Evolutionary conservation across 1,139 yeast species (phyloP).

Genomic region (Candida sp.): DNA sequence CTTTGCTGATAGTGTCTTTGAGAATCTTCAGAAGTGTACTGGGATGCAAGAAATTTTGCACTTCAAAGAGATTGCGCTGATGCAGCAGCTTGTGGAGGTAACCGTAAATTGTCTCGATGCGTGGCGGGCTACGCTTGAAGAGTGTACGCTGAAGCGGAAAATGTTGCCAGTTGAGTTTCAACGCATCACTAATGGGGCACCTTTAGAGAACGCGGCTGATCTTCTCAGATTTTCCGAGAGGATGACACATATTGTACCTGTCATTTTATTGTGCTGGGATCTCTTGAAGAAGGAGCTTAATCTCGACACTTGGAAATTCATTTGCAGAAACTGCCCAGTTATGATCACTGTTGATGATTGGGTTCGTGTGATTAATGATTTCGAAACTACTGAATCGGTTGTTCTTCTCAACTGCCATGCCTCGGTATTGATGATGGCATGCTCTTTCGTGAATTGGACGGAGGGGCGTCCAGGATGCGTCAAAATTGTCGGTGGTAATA

Average conservation of each 20-base stretch:
- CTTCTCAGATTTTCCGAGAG: background rate
- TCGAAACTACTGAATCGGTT: background rate
- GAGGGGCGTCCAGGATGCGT: background rate
- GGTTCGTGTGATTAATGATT: background rate
- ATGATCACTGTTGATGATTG: constrained; percentile 6
- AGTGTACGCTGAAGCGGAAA: too few species aligned
- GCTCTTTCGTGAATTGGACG: background rate
- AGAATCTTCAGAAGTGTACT: constrained; percentile 1
- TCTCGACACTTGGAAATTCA: background rate
- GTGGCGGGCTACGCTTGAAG: background rate
- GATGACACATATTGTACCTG: background rate
- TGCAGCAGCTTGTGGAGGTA: background rate
- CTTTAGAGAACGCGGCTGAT: background rate
- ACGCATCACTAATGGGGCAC: background rate
- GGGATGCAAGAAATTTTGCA: background rate
- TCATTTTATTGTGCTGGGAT: background rate
- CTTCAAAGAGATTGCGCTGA: background rate
- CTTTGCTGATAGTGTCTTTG: background rate
- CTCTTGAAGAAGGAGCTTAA: background rate
- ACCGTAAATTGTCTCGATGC: background rate
- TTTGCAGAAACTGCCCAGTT: constrained; percentile 1
- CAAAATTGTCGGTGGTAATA: constrained; percentile 8
- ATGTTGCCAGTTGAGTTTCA: background rate
- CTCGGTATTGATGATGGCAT: background rate
- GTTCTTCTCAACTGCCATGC: constrained; percentile 4